phyloP scores from a whole-genome alignment of 1,139 yeast species.

The Blastobotrys buckinghamii region DNA sequence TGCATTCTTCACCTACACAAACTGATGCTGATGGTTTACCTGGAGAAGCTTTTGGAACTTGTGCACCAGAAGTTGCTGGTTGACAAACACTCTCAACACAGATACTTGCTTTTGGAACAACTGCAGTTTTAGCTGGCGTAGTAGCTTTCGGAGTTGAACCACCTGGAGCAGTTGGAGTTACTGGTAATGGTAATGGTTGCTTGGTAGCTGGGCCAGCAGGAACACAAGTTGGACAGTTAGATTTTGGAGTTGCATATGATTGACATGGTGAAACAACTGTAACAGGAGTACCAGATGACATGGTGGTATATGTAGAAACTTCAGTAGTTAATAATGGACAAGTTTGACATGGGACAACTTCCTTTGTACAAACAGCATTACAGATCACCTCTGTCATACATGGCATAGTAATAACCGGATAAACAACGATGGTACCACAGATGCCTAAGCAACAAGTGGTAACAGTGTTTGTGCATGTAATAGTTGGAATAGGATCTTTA shows the following conservation, averaged over 20 bases:
- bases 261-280: slow-evolving; percentile 21
- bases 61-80: background rate
- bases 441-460: slow-evolving; percentile 26
- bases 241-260: background rate
- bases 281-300: slow-evolving; percentile 13
- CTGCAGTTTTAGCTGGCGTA: background rate
- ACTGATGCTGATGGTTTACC: background rate
- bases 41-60: background rate
- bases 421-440: slow-evolving; percentile 21
- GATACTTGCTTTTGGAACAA: background rate
- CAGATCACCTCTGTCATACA: slow-evolving; percentile 18
- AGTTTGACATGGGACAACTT: slow-evolving; percentile 19
- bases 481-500: background rate
- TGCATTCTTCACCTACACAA: background rate
- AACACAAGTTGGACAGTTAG: background rate
- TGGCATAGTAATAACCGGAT: slow-evolving; percentile 22
- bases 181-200: background rate
- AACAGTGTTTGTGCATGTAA: slow-evolving; percentile 21
- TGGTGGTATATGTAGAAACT: slow-evolving; percentile 19
- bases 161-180: background rate
- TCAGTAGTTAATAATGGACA: slow-evolving; percentile 14
- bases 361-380: slow-evolving; percentile 14
- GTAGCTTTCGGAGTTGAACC: background rate
- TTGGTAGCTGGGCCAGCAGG: background rate
- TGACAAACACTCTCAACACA: background rate